phyloP scores from a whole-genome alignment of 371 early-diverging fungal species.

The Batkoa obscura region DNA sequence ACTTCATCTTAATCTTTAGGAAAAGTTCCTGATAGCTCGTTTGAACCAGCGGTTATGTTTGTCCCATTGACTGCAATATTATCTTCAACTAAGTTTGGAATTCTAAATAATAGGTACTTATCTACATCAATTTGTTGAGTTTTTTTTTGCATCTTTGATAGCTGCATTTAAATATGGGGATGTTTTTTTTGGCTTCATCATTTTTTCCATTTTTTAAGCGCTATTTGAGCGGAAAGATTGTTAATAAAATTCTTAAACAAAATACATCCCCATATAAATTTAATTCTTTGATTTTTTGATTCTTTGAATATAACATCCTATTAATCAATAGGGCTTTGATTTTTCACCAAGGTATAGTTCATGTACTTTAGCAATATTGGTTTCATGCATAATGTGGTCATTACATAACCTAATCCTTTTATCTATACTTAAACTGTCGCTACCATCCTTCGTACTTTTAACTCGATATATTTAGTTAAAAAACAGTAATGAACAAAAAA shows the following conservation, averaged over 20 bases:
- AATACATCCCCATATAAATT: too few relatives aligned
- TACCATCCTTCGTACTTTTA: too few relatives aligned
- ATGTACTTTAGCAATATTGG: neutral
- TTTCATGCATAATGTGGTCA: neutral
- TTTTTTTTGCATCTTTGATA: conserved; percentile 6
- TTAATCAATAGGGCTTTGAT: neutral
- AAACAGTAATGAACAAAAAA: too few relatives aligned
- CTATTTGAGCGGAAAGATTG: too few relatives aligned
- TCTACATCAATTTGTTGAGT: too few relatives aligned
- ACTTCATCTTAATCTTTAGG: conserved; percentile 66
- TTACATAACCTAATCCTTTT: neutral
- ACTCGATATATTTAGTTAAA: too few relatives aligned
- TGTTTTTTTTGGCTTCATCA: too few relatives aligned
- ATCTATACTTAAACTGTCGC: too few relatives aligned
- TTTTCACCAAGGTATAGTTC: neutral
- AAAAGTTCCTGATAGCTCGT: conserved; percentile 21
- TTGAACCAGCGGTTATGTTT: conserved; percentile 35
- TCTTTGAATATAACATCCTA: conserved; percentile 9
- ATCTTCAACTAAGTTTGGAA: conserved; percentile 46
- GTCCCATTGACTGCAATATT: conserved; percentile 38
- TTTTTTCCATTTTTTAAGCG: too few relatives aligned
- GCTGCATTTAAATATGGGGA: conserved; percentile 6
- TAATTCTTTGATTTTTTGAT: conserved; percentile 7
- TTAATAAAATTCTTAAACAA: too few relatives aligned
- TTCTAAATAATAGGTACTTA: conserved; percentile 38